phyloP scores from a whole-genome alignment of 768 basidiomycete species.

The Holtermannia corniformis region DNA sequence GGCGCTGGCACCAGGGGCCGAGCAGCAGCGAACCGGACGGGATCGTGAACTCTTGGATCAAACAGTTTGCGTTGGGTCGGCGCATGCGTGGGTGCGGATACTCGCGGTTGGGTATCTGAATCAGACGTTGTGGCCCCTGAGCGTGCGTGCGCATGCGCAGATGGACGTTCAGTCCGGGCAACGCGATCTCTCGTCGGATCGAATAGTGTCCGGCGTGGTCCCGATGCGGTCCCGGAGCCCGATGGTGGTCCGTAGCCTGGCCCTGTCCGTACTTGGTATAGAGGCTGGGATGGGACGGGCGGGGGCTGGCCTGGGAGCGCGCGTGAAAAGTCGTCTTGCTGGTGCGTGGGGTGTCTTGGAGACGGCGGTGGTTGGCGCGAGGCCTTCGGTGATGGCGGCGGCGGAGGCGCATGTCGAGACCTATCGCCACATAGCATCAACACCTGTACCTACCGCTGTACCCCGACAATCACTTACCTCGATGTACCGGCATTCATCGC shows the following conservation, averaged over 20 bases:
- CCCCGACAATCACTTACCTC: neutral
- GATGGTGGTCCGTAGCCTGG: too few relatives aligned
- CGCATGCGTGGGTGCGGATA: too few relatives aligned
- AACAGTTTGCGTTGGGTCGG: constrained; percentile 37
- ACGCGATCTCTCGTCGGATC: constrained; percentile 5
- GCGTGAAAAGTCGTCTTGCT: neutral
- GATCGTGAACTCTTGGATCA: constrained; percentile 84
- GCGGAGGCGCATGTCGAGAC: too few relatives aligned
- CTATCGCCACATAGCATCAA: neutral
- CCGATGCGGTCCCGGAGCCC: neutral
- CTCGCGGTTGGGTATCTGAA: too few relatives aligned
- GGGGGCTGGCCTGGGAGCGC: neutral
- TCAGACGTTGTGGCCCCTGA: neutral
- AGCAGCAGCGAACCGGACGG: constrained; percentile 60
- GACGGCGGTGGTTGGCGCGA: too few relatives aligned
- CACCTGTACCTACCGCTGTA: constrained; percentile 5
- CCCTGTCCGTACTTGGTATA: too few relatives aligned
- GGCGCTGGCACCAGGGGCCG: constrained; percentile 4
- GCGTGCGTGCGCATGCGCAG: neutral
- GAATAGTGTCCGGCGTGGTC: constrained; percentile 53
- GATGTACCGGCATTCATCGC: neutral
- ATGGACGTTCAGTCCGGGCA: constrained; percentile 1
- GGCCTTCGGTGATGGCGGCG: too few relatives aligned
- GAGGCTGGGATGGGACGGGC: too few relatives aligned
- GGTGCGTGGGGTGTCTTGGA: too few relatives aligned